Evolutionary conservation across 106 monocot genomes (phyloP).

Genomic region (Platanthera guangdongensis): DNA sequence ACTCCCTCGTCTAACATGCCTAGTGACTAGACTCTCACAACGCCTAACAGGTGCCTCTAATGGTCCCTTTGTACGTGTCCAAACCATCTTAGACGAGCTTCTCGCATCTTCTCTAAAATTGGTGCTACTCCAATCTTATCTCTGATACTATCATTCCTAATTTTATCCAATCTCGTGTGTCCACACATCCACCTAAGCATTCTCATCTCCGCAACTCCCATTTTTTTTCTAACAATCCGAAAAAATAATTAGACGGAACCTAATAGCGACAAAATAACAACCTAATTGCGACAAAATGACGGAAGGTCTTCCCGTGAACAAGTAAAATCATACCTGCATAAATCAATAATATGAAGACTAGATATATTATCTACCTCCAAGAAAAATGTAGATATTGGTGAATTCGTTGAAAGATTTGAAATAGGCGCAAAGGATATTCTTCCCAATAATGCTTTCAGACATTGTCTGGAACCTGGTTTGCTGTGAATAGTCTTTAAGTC

Average conservation of each 20-base stretch:
- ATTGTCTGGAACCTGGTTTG: conserved; percentile 71
- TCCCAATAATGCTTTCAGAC: conserved; percentile 63
- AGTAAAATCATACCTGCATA: too few relatives aligned
- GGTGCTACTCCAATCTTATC: too few relatives aligned
- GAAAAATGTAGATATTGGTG: background rate
- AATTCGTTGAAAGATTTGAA: background rate
- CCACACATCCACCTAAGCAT: too few relatives aligned
- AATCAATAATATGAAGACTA: background rate
- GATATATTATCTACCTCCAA: background rate
- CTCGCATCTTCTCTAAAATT: too few relatives aligned
- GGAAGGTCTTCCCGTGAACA: background rate
- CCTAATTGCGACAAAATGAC: background rate
- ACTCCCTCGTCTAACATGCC: too few relatives aligned
- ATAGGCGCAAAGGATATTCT: conserved; percentile 68
- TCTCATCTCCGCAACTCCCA: too few relatives aligned
- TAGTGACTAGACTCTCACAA: too few relatives aligned
- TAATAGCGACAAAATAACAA: background rate
- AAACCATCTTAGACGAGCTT: too few relatives aligned
- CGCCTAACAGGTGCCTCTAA: too few relatives aligned
- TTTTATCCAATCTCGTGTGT: too few relatives aligned
- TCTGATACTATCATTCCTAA: too few relatives aligned
- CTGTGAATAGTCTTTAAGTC: conserved; percentile 31
- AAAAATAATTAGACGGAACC: background rate
- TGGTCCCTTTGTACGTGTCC: too few relatives aligned
- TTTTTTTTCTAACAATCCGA: background rate